phyloP scores from a whole-genome alignment of 495 filamentous ascomycete genomes.

The Podospora pseudopauciseta region DNA sequence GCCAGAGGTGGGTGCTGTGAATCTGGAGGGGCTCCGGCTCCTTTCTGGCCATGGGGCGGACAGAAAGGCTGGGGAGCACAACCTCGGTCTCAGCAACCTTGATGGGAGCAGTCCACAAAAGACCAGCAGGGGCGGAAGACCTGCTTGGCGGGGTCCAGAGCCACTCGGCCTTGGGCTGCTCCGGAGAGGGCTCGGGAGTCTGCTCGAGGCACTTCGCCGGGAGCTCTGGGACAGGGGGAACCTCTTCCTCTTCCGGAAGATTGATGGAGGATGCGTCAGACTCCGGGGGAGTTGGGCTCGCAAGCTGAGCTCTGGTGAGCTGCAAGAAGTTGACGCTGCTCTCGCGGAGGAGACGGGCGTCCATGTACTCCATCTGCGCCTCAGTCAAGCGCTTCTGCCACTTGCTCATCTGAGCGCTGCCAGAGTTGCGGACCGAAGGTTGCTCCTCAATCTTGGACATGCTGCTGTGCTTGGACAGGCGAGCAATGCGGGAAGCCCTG shows the following conservation, averaged over 20 bases:
- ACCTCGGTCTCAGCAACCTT: constrained; percentile 18
- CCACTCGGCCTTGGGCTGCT: neutral
- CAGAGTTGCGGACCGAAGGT: constrained; percentile 17
- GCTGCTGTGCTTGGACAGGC: constrained; percentile 30
- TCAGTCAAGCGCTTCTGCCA: constrained; percentile 38
- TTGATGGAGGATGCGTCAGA: constrained; percentile 33
- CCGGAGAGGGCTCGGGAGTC: constrained; percentile 5
- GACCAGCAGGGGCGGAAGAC: constrained; percentile 3
- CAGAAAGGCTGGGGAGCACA: constrained; percentile 28
- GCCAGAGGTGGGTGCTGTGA: constrained; percentile 40
- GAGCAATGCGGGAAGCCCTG: constrained; percentile 34
- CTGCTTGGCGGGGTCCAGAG: constrained; percentile 27
- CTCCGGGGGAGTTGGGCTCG: constrained; percentile 51
- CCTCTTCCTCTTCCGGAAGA: constrained; percentile 21
- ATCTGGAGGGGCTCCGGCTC: constrained; percentile 31
- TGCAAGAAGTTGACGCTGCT: constrained; percentile 40
- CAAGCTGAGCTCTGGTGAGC: constrained; percentile 38
- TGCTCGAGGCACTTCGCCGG: constrained; percentile 23
- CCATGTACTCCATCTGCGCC: constrained; percentile 44
- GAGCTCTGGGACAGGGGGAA: constrained; percentile 23
- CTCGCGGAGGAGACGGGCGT: constrained; percentile 37
- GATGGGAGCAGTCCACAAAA: constrained; percentile 16
- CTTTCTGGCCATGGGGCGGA: constrained; percentile 36
- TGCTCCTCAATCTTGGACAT: constrained; percentile 22
- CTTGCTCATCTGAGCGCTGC: constrained; percentile 22